Percentiles rank a stretch among this genome's conserved stretches.
These are phyloP conservation scores for Backusella tuberculispora DNA, from an alignment of 192 early-diverging fungal genomes.

Conservation along the genomic window DNA sequence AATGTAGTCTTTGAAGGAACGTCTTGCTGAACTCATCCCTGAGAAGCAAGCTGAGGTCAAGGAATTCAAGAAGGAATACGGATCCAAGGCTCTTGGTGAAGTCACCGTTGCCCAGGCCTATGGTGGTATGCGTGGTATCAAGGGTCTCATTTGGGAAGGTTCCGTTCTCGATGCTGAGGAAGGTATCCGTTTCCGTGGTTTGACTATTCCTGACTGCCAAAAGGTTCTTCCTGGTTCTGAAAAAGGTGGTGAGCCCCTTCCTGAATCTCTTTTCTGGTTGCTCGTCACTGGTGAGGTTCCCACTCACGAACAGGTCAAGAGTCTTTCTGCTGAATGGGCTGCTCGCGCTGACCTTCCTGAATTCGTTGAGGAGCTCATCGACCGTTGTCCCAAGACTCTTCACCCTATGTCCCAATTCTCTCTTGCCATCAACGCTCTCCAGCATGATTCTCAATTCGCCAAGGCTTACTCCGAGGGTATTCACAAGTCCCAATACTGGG, in stretches of 20 bases:
- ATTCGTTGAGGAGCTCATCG: slow-evolving; percentile 96
- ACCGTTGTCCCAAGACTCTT: slow-evolving; percentile 97
- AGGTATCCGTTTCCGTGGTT: slow-evolving; percentile 97
- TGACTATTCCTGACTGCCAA: slow-evolving; percentile 97
- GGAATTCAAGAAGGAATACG: slow-evolving; percentile 89
- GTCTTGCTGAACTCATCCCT: slow-evolving; percentile 92
- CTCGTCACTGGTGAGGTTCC: slow-evolving; percentile 97
- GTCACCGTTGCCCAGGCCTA: slow-evolving; percentile 97
- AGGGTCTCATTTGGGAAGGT: slow-evolving; percentile 98
- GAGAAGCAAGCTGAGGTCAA: slow-evolving; percentile 96
- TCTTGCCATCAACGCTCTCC: slow-evolving; percentile 95
- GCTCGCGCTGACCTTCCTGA: slow-evolving; percentile 88
- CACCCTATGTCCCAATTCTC: slow-evolving; percentile 99
- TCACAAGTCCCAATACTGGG: slow-evolving; percentile 96
- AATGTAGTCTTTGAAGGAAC: slow-evolving; percentile 86
- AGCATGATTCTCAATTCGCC: slow-evolving; percentile 95
- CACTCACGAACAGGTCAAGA: slow-evolving; percentile 87
- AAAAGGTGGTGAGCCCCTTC: slow-evolving; percentile 89
- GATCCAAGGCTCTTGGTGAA: slow-evolving; percentile 87
- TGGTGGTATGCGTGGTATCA: slow-evolving; percentile 99
- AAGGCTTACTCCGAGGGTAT: slow-evolving; percentile 95
- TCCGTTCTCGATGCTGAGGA: slow-evolving; percentile 97
- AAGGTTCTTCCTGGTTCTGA: slow-evolving; percentile 85
- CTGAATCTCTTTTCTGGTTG: slow-evolving; percentile 98
- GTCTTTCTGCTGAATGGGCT: slow-evolving; percentile 94